Percentiles rank a stretch among this genome's conserved stretches.
phyloP scores from a whole-genome alignment of 345 rosid species.

The Gossypium longicalyx region DNA sequence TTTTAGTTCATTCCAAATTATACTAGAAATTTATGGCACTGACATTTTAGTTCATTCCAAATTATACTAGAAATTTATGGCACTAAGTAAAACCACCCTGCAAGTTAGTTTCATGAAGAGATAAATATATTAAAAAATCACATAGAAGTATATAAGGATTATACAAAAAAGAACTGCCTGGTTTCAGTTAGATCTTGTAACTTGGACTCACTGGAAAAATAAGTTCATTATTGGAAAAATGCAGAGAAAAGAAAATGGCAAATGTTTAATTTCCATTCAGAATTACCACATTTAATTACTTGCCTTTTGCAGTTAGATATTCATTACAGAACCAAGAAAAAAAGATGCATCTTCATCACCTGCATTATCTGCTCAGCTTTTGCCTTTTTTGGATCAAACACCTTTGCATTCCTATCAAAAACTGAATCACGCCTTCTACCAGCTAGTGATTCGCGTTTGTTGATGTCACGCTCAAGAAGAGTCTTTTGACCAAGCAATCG shows the following conservation, averaged over 20 bases:
- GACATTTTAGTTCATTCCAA: background rate
- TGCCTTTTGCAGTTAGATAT: background rate
- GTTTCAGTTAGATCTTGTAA: background rate
- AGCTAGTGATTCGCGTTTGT: conserved; percentile 75
- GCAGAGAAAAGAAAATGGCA: background rate
- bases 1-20: background rate
- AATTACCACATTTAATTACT: background rate
- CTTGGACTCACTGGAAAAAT: background rate
- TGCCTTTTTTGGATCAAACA: conserved; percentile 38
- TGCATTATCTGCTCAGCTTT: conserved; percentile 51
- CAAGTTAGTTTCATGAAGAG: background rate
- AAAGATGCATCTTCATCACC: conserved; percentile 27
- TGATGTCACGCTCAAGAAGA: conserved; percentile 82
- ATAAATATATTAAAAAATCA: background rate
- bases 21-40: background rate
- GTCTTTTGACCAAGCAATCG: conserved; percentile 63
- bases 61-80: conserved; percentile 2
- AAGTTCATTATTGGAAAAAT: background rate
- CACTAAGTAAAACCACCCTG: background rate
- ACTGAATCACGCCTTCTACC: conserved; percentile 68
- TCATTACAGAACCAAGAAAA: conserved; percentile 2
- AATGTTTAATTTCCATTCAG: conserved; percentile 5
- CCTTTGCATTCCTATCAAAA: conserved; percentile 44
- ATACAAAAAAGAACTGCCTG: background rate
- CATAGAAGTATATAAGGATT: background rate